phyloP scores from a whole-genome alignment of 495 filamentous ascomycete species.

The Daldinia childiae region DNA sequence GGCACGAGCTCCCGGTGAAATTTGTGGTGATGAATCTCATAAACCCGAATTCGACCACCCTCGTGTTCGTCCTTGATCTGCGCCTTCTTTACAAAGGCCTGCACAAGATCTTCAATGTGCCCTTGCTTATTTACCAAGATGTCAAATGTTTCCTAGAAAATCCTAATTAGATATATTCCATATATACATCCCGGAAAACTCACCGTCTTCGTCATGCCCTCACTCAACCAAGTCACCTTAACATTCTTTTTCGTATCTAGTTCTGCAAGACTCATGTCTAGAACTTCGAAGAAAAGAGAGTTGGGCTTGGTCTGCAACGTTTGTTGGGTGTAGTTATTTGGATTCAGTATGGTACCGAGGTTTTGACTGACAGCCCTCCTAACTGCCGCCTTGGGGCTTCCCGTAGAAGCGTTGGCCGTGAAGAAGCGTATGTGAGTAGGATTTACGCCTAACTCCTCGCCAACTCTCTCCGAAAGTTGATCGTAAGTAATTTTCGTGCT shows the following conservation, averaged over 20 bases:
- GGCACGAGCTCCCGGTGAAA: slow-evolving; percentile 75
- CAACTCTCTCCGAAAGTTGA: slow-evolving; percentile 85
- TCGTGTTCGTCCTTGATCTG: slow-evolving; percentile 77
- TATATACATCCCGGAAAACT: slow-evolving; percentile 30
- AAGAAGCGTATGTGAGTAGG: slow-evolving; percentile 90
- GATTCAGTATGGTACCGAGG: slow-evolving; percentile 74
- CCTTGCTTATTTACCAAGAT: slow-evolving; percentile 86
- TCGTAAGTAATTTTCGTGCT: slow-evolving; percentile 93
- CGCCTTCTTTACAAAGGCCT: slow-evolving; percentile 78
- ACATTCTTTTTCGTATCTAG: slow-evolving; percentile 88
- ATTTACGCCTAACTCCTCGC: slow-evolving; percentile 77
- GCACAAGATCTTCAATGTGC: slow-evolving; percentile 76
- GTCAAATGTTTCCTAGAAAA: slow-evolving; percentile 72
- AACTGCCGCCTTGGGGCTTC: slow-evolving; percentile 77
- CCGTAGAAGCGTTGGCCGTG: slow-evolving; percentile 76
- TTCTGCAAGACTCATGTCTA: slow-evolving; percentile 93
- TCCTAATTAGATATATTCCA: slow-evolving; percentile 42
- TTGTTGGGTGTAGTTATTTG: slow-evolving; percentile 59
- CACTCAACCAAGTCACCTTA: slow-evolving; percentile 83
- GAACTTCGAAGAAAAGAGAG: slow-evolving; percentile 85
- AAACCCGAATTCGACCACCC: slow-evolving; percentile 72
- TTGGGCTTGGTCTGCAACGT: slow-evolving; percentile 76
- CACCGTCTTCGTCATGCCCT: slow-evolving; percentile 91
- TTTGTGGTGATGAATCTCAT: slow-evolving; percentile 80
- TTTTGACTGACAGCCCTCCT: slow-evolving; percentile 73